phyloP scores from a whole-genome alignment of 345 rosid genomes.

The Citrus inodora region DNA sequence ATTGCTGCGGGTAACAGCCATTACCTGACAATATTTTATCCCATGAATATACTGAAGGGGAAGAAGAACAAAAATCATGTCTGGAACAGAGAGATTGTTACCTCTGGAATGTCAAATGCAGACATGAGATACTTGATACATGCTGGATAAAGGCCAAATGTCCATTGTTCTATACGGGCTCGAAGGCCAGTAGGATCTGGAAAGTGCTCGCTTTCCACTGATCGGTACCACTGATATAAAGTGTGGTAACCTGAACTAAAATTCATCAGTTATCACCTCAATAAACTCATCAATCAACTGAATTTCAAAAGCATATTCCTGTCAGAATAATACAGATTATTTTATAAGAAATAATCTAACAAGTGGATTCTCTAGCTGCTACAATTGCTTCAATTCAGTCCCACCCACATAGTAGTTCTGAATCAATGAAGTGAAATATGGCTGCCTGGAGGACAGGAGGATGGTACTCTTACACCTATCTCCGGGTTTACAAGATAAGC shows the following conservation, averaged over 20 bases:
- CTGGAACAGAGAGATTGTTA: constrained; percentile 21
- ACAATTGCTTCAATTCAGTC: too few relatives aligned
- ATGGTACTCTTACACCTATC: too few relatives aligned
- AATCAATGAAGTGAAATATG: too few relatives aligned
- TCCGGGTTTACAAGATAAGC: too few relatives aligned
- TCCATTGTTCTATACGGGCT: constrained; percentile 95
- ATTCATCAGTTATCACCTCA: constrained; percentile 13
- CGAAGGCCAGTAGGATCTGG: constrained; percentile 99
- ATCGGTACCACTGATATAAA: constrained; percentile 89
- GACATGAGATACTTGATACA: constrained; percentile 99
- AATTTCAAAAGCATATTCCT: not conserved
- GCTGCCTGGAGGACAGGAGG: too few relatives aligned
- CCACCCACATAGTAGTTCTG: too few relatives aligned
- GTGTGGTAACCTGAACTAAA: constrained; percentile 76
- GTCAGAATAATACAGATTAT: not conserved
- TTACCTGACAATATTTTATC: constrained; percentile 53
- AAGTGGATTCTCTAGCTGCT: too few relatives aligned
- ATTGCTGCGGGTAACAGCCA: constrained; percentile 89
- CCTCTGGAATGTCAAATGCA: constrained; percentile 99
- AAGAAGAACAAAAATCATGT: not conserved
- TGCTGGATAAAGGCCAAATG: constrained; percentile 96
- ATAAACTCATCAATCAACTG: not conserved
- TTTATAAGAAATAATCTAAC: too few relatives aligned
- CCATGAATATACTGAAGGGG: constrained; percentile 8
- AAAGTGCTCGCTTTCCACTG: constrained; percentile 92